These are phyloP conservation scores for Fraxinus excelsior DNA, from an alignment of 257 asterid species.

Conservation along the genomic window DNA sequence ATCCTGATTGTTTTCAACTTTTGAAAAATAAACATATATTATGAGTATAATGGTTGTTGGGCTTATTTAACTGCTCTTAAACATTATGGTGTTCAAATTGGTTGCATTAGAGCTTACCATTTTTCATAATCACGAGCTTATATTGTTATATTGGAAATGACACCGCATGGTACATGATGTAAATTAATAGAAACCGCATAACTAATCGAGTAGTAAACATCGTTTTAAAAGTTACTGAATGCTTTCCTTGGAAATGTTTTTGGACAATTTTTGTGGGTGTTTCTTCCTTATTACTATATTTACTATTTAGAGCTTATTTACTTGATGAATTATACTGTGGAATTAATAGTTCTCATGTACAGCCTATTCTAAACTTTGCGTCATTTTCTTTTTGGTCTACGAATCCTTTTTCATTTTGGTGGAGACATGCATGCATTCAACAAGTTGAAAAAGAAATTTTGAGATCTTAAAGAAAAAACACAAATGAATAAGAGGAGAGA, in stretches of 20 bases:
- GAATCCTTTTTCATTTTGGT: neutral
- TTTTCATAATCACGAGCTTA: neutral
- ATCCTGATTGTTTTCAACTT: conserved; percentile 4
- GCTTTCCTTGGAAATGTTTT: neutral
- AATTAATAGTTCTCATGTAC: neutral
- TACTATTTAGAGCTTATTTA: neutral
- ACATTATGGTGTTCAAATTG: neutral
- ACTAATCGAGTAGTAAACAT: neutral
- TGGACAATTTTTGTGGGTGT: neutral
- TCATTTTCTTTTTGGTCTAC: neutral
- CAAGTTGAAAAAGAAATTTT: neutral
- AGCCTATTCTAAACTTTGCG: neutral
- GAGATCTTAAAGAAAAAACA: neutral
- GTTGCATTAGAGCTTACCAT: neutral
- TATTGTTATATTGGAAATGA: neutral
- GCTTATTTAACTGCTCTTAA: neutral
- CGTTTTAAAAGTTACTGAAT: neutral
- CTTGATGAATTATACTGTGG: neutral
- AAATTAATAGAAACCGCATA: conserved; percentile 14
- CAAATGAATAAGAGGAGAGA: neutral
- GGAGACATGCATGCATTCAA: neutral
- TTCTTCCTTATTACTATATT: neutral
- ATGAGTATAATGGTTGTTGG: neutral
- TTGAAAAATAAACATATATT: conserved; percentile 18
- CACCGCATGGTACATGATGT: neutral